Conservation (phyloP, 2,329 filamentous ascomycete genomes). For the Alternaria novae-zelandiae region DNA sequence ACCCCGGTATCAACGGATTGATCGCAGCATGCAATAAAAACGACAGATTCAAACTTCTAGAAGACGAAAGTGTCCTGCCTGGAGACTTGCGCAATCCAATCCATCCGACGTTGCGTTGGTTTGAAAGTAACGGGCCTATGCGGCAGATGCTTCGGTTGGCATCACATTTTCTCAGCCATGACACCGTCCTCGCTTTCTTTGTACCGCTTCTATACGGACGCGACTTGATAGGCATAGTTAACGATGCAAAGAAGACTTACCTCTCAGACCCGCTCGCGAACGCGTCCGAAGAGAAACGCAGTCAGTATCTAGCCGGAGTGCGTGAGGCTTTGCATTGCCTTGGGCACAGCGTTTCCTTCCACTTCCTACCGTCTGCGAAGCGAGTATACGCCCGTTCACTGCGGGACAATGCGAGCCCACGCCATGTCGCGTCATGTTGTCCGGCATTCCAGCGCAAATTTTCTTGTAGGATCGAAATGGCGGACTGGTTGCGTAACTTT, state of each 20-base stretch:
- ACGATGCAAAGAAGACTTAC: slow-evolving; percentile 17
- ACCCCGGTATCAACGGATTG: slow-evolving; percentile 20
- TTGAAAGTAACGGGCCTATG: slow-evolving; percentile 19
- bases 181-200: slow-evolving; percentile 40
- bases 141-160: slow-evolving; percentile 38
- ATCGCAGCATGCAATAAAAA: slow-evolving; percentile 32
- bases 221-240: slow-evolving; percentile 12
- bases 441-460: slow-evolving; percentile 18
- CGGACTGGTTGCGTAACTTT: slow-evolving; percentile 24
- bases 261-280: slow-evolving; percentile 28
- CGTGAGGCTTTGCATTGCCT: slow-evolving; percentile 36
- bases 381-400: slow-evolving; percentile 33
- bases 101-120: slow-evolving; percentile 39
- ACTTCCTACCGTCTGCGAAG: slow-evolving; percentile 19
- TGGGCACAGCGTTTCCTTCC: slow-evolving; percentile 29
- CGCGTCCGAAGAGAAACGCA: slow-evolving; percentile 16
- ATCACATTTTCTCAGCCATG: slow-evolving; percentile 40
- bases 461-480: slow-evolving; percentile 31
- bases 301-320: slow-evolving; percentile 21
- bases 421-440: slow-evolving; percentile 15
- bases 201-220: slow-evolving; percentile 36
- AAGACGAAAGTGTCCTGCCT: slow-evolving; percentile 26
- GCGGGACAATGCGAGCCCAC: slow-evolving; percentile 1
- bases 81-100: slow-evolving; percentile 37
- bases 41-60: slow-evolving; percentile 41